Evolutionary conservation across 768 basidiomycete genomes (phyloP).

Genomic region (Termitomyces sp.): DNA sequence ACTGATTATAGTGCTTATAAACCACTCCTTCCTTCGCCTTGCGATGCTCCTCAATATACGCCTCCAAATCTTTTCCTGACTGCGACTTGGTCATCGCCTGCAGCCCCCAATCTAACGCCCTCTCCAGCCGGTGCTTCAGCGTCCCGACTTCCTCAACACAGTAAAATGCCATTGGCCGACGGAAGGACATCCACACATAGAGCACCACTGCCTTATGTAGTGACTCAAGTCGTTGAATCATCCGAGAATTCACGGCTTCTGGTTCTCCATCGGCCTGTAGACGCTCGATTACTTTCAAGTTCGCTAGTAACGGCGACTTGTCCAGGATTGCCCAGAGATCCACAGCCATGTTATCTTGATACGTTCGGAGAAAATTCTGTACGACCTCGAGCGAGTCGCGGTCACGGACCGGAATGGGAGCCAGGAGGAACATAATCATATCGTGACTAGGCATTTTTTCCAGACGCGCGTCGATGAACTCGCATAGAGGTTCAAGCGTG

Average conservation of each 20-base stretch:
- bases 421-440: constrained; percentile 42
- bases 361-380: constrained; percentile 40
- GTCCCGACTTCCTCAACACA: constrained; percentile 47
- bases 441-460: constrained; percentile 42
- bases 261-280: constrained; percentile 22
- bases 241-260: constrained; percentile 10
- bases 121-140: constrained; percentile 64
- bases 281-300: constrained; percentile 42
- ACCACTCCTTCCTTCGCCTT: neutral
- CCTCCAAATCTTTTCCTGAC: neutral
- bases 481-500: constrained; percentile 27
- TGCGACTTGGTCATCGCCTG: constrained; percentile 33
- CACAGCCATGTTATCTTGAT: constrained; percentile 40
- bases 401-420: constrained; percentile 58
- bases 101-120: constrained; percentile 64
- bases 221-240: constrained; percentile 54
- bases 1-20: too few species aligned
- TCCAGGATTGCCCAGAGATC: constrained; percentile 37
- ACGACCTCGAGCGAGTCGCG: constrained; percentile 30
- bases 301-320: constrained; percentile 35
- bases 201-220: constrained; percentile 74
- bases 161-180: constrained; percentile 65
- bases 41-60: neutral
- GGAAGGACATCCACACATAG: constrained; percentile 87
- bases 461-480: constrained; percentile 42